A percentile compares a stretch with the other conserved stretches of the same genome.
Conservation (phyloP, 1,284 basidiomycete species). For the Trichosporon sp. region DNA sequence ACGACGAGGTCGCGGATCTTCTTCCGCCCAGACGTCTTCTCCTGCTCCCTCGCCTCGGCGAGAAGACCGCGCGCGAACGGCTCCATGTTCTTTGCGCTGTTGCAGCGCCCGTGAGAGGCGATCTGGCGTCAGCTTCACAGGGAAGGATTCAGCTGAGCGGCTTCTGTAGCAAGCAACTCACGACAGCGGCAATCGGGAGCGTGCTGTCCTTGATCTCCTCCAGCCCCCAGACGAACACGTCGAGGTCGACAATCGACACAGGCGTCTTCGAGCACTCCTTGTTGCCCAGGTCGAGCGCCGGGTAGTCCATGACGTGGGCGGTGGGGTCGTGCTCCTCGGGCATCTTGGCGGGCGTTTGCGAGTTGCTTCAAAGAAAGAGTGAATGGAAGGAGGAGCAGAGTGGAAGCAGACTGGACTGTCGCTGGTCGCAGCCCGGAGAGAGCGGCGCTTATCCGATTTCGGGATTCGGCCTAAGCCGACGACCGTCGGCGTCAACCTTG, state of each 20-base stretch:
- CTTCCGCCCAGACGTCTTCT: slow-evolving; percentile 12
- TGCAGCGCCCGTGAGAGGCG: slow-evolving; percentile 41
- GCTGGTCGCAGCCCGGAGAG: neutral
- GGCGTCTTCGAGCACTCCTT: slow-evolving; percentile 10
- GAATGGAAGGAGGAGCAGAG: neutral
- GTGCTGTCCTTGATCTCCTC: slow-evolving; percentile 34
- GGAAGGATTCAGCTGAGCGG: neutral
- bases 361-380: neutral
- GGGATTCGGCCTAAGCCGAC: slow-evolving; percentile 1
- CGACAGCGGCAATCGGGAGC: slow-evolving; percentile 34
- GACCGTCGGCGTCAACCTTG: neutral
- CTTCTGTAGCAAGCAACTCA: slow-evolving; percentile 19
- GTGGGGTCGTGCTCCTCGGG: slow-evolving; percentile 6
- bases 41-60: slow-evolving; percentile 23
- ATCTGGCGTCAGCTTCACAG: slow-evolving; percentile 25
- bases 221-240: slow-evolving; percentile 41
- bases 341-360: neutral
- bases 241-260: slow-evolving; percentile 34
- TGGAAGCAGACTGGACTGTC: neutral
- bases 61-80: slow-evolving; percentile 39
- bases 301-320: slow-evolving; percentile 32
- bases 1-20: slow-evolving; percentile 40
- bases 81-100: slow-evolving; percentile 37
- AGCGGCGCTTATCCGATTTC: neutral
- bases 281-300: slow-evolving; percentile 30